These are phyloP conservation scores for Corylus avellana DNA, from an alignment of 306 rosid genomes.

Conservation along the genomic window DNA sequence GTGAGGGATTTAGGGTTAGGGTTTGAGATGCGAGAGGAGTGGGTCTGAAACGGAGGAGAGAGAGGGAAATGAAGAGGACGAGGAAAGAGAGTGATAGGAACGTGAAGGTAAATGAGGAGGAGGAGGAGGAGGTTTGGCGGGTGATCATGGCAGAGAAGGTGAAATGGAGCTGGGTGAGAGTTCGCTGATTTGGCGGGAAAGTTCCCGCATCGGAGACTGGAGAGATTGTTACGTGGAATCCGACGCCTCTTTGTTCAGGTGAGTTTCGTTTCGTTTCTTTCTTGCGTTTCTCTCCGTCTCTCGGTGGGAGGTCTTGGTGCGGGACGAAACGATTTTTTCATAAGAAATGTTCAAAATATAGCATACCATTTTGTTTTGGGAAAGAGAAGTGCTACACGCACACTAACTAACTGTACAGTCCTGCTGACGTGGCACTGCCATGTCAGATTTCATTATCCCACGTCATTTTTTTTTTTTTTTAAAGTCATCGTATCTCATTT, in stretches of 20 bases:
- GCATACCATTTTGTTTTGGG: too few relatives aligned
- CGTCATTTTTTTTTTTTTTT: too few relatives aligned
- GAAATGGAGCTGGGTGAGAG: background rate
- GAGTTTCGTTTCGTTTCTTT: background rate
- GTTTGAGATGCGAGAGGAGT: conserved; percentile 32
- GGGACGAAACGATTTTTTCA: too few relatives aligned
- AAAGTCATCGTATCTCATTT: too few relatives aligned
- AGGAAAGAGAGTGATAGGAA: conserved; percentile 26
- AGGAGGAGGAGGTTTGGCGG: conserved; percentile 23
- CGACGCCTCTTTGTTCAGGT: background rate
- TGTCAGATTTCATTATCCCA: too few relatives aligned
- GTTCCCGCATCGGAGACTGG: conserved; percentile 13
- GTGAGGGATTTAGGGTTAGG: conserved; percentile 32
- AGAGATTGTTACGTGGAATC: background rate
- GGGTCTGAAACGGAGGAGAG: conserved; percentile 35
- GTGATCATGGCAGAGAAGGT: conserved; percentile 37
- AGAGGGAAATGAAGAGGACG: conserved; percentile 38
- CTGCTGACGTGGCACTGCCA: too few relatives aligned
- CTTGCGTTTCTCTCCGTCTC: too few relatives aligned
- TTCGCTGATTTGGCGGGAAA: conserved; percentile 61
- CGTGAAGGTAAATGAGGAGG: background rate
- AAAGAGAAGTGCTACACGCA: too few relatives aligned
- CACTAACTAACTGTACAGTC: too few relatives aligned
- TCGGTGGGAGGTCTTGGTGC: too few relatives aligned
- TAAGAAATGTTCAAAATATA: too few relatives aligned